Base-by-base conservation (phyloP, 75 land plant species). In the Isoetes taiwanensis region DNA sequence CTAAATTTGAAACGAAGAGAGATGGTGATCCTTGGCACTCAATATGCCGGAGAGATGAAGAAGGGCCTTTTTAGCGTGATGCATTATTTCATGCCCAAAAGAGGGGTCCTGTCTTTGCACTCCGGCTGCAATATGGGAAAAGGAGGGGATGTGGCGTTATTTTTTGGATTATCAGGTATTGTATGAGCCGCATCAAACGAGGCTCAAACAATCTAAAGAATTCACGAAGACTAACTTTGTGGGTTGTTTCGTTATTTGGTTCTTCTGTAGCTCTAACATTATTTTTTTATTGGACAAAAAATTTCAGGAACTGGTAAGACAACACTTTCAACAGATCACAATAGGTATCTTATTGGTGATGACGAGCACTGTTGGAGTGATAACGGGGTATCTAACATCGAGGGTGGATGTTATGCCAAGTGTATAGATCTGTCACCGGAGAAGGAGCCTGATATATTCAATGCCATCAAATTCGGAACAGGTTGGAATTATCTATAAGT, bases 1-100 rank as follows among this genome's bases (percentile, higher is more conserved):
- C 59, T 91, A 30, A 91, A 86, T 65, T 82, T 91, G 34, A 71
- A 72, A 39, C 84, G 97, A 57, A 91, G 69, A 75, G 97, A 91
- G 69, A 91, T 91, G 97, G 94, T 86, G 54, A 91, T 91, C 56
- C 72, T 91, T 34, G 90, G 68, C 9, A 66, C 68, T 8, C 66
- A 61, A 16, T 66, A 66, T 30, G 68, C 66, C 26, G 68, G 68
- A 27, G 68, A 66, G 52, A 66, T 66, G 68, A 66, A 66, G 66
- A 66, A 66, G 26, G 68, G 68, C 3, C 68, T 66, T 3, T 66
- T 66, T 54, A 62, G 68, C 12, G 68, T 66, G 24, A 66, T 66
- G 68, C 68, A 66, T 54, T 66, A 66, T 29, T 37, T 66, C n/a
- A 66, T 66, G 68, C 68, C 68, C 43, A 66, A 66, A 24, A 66